Conservation (phyloP, 1,284 basidiomycete genomes). For the Apiotrichum gamsii region DNA sequence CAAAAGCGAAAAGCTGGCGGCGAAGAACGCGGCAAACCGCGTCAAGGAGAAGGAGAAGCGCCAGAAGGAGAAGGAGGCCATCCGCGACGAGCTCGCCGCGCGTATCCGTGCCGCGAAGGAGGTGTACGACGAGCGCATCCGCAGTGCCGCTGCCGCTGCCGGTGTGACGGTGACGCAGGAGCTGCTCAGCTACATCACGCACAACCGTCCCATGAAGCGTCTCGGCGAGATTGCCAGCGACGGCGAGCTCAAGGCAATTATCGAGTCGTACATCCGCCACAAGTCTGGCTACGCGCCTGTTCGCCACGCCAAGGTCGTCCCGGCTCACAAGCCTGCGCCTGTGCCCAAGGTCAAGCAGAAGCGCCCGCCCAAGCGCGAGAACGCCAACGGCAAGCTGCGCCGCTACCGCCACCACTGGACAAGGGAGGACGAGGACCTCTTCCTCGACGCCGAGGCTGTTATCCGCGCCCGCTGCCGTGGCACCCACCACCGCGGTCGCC, state of each 20-base stretch:
- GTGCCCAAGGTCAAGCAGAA: no score
- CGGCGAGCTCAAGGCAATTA: conserved; percentile 11
- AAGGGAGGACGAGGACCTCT: conserved; percentile 75
- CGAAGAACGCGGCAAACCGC: not conserved
- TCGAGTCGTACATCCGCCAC: conserved; percentile 14
- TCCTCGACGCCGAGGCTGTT: conserved; percentile 73
- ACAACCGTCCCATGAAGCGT: conserved; percentile 16
- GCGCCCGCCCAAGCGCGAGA: not conserved
- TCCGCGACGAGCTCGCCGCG: conserved; percentile 27
- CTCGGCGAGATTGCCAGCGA: conserved; percentile 14
- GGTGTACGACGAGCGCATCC: conserved; percentile 30
- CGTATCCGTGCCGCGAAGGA: conserved; percentile 19
- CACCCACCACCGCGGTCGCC: conserved; percentile 51
- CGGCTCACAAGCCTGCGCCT: not conserved
- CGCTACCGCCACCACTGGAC: conserved; percentile 68
- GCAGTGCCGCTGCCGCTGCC: conserved; percentile 14
- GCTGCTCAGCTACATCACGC: conserved; percentile 21
- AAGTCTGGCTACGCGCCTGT: conserved; percentile 5
- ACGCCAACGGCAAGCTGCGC: conserved; percentile 9
- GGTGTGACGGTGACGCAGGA: conserved; percentile 18
- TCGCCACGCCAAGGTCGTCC: not conserved
- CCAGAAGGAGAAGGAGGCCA: conserved; percentile 8
- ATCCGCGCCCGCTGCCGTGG: conserved; percentile 58
- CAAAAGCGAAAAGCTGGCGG: not conserved
- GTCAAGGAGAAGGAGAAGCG: conserved; percentile 4